These are phyloP conservation scores for Vigna reflexopilosa DNA, from an alignment of 306 rosid species.

Conservation along the genomic window DNA sequence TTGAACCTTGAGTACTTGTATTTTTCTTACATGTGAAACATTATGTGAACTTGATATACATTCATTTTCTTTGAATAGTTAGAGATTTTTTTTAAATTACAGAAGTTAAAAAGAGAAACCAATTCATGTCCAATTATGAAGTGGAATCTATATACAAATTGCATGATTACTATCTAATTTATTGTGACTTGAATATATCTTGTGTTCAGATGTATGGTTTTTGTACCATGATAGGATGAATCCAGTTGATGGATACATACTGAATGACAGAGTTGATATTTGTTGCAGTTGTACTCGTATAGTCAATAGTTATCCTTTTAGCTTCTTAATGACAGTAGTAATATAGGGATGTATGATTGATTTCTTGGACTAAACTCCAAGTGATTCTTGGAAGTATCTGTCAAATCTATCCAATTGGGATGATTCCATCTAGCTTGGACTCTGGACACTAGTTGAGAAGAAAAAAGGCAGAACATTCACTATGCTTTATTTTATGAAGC, in stretches of 20 bases:
- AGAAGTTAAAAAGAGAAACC: not conserved
- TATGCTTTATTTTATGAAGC: not conserved
- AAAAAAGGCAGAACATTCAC: not conserved
- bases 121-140: not conserved
- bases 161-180: not conserved
- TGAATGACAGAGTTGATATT: not conserved
- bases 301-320: not conserved
- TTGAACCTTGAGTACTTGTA: not conserved
- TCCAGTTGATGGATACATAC: not conserved
- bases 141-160: not conserved
- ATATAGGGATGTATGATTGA: not conserved
- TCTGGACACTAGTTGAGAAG: not conserved
- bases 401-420: not conserved
- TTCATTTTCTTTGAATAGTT: not conserved
- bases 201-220: not conserved
- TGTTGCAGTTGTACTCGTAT: not conserved
- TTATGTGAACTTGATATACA: not conserved
- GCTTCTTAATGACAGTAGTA: not conserved
- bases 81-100: not conserved
- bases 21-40: not conserved
- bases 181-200: not conserved
- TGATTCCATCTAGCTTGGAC: constrained; percentile 5
- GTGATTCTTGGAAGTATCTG: not conserved
- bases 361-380: not conserved
- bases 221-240: not conserved